phyloP scores from a whole-genome alignment of 768 basidiomycete species.

The Serendipita vermifera region DNA sequence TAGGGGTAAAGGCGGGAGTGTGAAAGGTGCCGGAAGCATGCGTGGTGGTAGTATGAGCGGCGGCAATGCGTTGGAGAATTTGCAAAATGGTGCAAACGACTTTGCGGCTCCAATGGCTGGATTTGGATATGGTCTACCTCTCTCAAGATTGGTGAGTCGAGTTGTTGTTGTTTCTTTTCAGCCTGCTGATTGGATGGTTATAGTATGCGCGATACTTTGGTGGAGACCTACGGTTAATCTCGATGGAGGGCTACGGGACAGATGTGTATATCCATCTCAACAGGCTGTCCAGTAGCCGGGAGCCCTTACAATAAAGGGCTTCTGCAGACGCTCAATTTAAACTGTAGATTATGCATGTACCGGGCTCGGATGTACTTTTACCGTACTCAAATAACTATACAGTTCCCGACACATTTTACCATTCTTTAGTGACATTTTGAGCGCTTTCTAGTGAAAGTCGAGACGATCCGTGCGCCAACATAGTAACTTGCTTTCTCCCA shows the following conservation, averaged over 20 bases:
- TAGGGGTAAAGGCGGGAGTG: constrained; percentile 20
- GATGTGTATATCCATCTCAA: constrained; percentile 91
- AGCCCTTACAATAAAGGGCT: constrained; percentile 47
- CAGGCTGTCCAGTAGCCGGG: constrained; percentile 65
- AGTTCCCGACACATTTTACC: too few relatives aligned
- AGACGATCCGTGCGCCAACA: too few relatives aligned
- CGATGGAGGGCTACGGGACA: constrained; percentile 97
- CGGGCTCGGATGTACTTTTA: too few relatives aligned
- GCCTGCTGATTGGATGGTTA: background rate
- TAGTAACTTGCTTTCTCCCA: background rate
- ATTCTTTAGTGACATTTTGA: too few relatives aligned
- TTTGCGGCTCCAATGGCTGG: constrained; percentile 99
- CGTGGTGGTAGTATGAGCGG: constrained; percentile 49
- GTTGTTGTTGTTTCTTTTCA: background rate
- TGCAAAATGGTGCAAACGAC: constrained; percentile 43
- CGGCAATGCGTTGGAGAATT: constrained; percentile 50
- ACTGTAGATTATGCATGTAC: too few relatives aligned
- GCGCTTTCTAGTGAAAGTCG: too few relatives aligned
- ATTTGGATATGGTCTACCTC: constrained; percentile 84
- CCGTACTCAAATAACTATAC: too few relatives aligned
- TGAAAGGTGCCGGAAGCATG: constrained; percentile 23
- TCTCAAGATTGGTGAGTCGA: constrained; percentile 70
- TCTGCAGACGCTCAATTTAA: too few relatives aligned
- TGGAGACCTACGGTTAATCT: constrained; percentile 81
- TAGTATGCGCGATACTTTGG: constrained; percentile 94